These are phyloP conservation scores for Fusarium veterinarium DNA, from an alignment of 2,329 filamentous ascomycete species.

Conservation along the genomic window DNA sequence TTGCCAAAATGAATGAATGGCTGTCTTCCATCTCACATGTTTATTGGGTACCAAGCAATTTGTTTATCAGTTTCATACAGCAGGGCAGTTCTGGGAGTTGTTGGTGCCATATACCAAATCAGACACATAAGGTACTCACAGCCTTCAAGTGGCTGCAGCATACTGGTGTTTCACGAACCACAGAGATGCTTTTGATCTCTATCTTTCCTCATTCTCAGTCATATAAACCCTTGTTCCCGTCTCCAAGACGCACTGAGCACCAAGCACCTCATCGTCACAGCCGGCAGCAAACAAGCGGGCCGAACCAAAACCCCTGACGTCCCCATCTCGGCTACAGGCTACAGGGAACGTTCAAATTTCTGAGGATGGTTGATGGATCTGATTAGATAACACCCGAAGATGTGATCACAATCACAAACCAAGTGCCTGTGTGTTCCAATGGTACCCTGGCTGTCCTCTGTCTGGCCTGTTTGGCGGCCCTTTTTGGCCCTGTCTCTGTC, in stretches of 20 bases:
- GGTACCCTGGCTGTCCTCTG: slow-evolving; percentile 2
- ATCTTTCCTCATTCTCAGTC: background rate
- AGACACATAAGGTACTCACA: background rate
- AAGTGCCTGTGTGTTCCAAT: background rate
- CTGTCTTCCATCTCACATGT: background rate
- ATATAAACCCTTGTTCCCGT: slow-evolving; percentile 6
- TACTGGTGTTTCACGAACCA: background rate
- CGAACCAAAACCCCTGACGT: slow-evolving; percentile 24
- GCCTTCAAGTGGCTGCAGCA: background rate
- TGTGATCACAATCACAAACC: background rate
- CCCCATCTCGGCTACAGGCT: slow-evolving; percentile 17
- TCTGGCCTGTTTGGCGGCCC: background rate
- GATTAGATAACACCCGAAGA: slow-evolving; percentile 42
- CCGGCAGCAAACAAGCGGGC: slow-evolving; percentile 16
- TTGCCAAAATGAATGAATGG: slow-evolving; percentile 2
- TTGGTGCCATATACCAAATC: background rate
- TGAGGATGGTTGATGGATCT: slow-evolving; percentile 39
- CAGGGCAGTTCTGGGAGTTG: background rate
- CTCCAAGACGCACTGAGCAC: slow-evolving; percentile 24
- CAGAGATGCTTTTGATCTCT: background rate
- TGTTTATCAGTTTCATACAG: background rate
- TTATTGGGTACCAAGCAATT: background rate
- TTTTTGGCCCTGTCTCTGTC: background rate
- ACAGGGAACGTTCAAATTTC: slow-evolving; percentile 11
- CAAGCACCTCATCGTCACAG: slow-evolving; percentile 17